Base-by-base conservation (phyloP, 257 asterid species). In the Coffea canephora region DNA sequence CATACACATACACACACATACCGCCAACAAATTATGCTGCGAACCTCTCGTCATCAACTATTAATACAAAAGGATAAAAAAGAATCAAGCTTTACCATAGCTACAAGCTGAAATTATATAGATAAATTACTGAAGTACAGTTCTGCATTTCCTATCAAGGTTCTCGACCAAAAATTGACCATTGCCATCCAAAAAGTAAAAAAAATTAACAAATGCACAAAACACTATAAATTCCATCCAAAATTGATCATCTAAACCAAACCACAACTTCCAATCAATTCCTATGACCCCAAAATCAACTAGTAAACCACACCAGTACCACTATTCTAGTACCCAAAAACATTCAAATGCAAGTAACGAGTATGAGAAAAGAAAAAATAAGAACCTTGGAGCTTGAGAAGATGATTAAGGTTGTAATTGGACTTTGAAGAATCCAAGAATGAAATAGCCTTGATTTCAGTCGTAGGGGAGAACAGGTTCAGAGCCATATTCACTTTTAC, bases 371-470 rank as follows among this genome's bases (percentile, higher is more conserved):
- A 50, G 16, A 5, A 46, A 36, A 18, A 16, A 46, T 4, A 55
- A 34, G 27, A 62, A 88, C 96, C 94, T 84, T 73, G 90, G 81
- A 77, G 82, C 82, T 90, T 95, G 84, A 85, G 90, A 79, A 79
- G 90, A 85, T 77, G 90, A 85, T 77, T 89, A 73, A 90, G 88
- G 82, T 57, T 89, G 90, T 79, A 87, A 82, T 69, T 88, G 74
- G 92, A 84, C 81, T 91, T 95, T 66, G 94, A 88, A 70, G 92
- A 85, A 43, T 93, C 97, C 89, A 89, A 88, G 92, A 95, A 95
- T 50, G 98, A 92, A 39, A 89, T 83, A n/a, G 94, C 23, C 90
- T 89, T 93, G 78, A 92, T 83, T 81, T 95, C 97, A 80, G 93
- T 69, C 8, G 94, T 23, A 6, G 67, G 96, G 27, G 97, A 82